Evolutionary conservation across 2,329 filamentous ascomycete species (phyloP).

Genomic region (Fusarium longipes): DNA sequence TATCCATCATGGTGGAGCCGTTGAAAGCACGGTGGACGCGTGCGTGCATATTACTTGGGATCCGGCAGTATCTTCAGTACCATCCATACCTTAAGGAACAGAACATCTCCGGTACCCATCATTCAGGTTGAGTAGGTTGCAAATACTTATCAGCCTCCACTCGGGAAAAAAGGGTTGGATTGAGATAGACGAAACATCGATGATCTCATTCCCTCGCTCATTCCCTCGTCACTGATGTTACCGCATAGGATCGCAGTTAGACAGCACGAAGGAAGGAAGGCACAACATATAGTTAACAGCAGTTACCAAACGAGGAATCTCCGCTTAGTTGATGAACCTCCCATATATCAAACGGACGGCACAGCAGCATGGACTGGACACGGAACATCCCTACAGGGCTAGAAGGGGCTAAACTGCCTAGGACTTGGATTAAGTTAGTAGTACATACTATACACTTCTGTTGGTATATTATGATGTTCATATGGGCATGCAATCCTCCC

Average conservation of each 20-base stretch:
- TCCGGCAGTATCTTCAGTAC: too few species aligned
- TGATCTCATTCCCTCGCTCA: conserved; percentile 10
- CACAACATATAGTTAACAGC: not conserved
- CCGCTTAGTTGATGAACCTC: conserved; percentile 3
- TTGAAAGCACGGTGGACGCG: conserved; percentile 30
- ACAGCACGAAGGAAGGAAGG: not conserved
- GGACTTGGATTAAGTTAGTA: not conserved
- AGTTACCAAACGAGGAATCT: conserved; percentile 23
- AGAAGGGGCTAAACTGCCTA: not conserved
- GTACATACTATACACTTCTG: not conserved
- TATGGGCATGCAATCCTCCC: conserved; percentile 1
- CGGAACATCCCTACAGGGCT: conserved; percentile 24
- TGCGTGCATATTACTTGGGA: not conserved
- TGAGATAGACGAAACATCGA: conserved; percentile 32
- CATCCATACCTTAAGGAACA: too few species aligned
- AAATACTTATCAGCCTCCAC: not conserved
- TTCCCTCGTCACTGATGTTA: conserved; percentile 11
- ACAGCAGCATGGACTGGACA: not conserved
- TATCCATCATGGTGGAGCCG: conserved; percentile 32
- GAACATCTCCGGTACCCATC: too few species aligned
- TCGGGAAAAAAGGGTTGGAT: conserved; percentile 16
- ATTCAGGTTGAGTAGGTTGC: not conserved
- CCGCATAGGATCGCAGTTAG: not conserved
- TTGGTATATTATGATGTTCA: conserved; percentile 1
- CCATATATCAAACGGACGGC: not conserved